Evolutionary conservation across 2,329 filamentous ascomycete species (phyloP).

Genomic region (Plenodomus lindquistii): DNA sequence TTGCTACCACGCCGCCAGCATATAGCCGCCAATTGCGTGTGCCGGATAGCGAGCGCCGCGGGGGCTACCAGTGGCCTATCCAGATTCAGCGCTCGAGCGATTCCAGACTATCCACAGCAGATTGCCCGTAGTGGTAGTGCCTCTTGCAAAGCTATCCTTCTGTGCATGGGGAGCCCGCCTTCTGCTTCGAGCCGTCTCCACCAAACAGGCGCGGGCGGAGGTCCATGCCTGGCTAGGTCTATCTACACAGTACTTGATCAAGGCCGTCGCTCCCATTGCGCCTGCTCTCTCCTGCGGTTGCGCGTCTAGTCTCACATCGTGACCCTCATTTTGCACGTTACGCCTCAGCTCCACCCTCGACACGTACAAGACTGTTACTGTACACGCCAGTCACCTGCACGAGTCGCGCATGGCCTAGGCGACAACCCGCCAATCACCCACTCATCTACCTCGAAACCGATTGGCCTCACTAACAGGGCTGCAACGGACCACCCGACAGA

Average conservation of each 20-base stretch:
- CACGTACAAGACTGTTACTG: too few relatives aligned
- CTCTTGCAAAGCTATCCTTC: neutral
- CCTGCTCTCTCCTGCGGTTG: conserved; percentile 1
- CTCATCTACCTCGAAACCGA: conserved; percentile 10
- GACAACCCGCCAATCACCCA: conserved; percentile 26
- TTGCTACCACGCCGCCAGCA: neutral
- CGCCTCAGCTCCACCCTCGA: too few relatives aligned
- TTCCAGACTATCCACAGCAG: conserved; percentile 1
- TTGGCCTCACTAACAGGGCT: conserved; percentile 21
- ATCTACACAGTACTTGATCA: conserved; percentile 3
- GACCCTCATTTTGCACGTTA: too few relatives aligned
- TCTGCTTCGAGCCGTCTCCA: conserved; percentile 6
- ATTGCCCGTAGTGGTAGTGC: conserved; percentile 3
- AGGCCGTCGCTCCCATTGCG: conserved; percentile 2
- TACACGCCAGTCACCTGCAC: conserved; percentile 15
- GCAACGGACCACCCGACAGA: conserved; percentile 22
- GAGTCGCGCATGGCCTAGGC: conserved; percentile 19
- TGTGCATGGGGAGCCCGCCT: conserved; percentile 6
- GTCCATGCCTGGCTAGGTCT: too few relatives aligned
- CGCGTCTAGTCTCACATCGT: too few relatives aligned
- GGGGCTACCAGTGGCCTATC: too few relatives aligned
- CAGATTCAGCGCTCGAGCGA: too few relatives aligned
- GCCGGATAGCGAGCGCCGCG: neutral
- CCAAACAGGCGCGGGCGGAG: neutral
- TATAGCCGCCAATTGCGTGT: conserved; percentile 1